Evolutionary conservation across 2,329 filamentous ascomycete genomes (phyloP).

Genomic region (Corinectria fuckeliana): DNA sequence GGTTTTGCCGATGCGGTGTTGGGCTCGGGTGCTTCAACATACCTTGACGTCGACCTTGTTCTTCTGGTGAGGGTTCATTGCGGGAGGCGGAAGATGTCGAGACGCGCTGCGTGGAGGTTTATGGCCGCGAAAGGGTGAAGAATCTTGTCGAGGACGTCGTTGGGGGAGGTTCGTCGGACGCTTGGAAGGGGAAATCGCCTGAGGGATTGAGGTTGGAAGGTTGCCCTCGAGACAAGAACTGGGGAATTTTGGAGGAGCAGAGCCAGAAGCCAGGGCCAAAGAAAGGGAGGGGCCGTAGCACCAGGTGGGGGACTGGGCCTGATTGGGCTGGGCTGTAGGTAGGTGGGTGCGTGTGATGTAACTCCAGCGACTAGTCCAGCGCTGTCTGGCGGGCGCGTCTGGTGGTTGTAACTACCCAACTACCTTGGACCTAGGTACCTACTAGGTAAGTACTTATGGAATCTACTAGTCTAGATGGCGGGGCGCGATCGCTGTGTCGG

Average conservation of each 20-base stretch:
- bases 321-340: slow-evolving; percentile 31
- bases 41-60: slow-evolving; percentile 98
- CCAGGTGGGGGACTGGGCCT: slow-evolving; percentile 32
- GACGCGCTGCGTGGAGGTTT: not conserved
- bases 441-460: no score
- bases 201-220: slow-evolving; percentile 29
- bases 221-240: slow-evolving; percentile 21
- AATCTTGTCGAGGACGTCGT: not conserved
- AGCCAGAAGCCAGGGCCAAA: slow-evolving; percentile 16
- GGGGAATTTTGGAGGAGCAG: slow-evolving; percentile 31
- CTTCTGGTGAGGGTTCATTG: slow-evolving; percentile 93
- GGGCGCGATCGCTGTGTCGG: slow-evolving; percentile 18
- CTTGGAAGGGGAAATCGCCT: slow-evolving; percentile 7
- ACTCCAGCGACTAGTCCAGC: slow-evolving; percentile 19
- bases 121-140: not conserved
- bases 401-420: no score
- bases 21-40: slow-evolving; percentile 54
- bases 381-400: not conserved
- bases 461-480: no score
- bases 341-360: slow-evolving; percentile 30
- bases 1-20: slow-evolving; percentile 22
- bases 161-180: not conserved
- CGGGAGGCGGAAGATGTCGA: not conserved
- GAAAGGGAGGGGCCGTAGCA: slow-evolving; percentile 27
- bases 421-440: no score